Evolutionary conservation across 2,329 filamentous ascomycete species (phyloP).

Genomic region (Coleophoma crateriformis): DNA sequence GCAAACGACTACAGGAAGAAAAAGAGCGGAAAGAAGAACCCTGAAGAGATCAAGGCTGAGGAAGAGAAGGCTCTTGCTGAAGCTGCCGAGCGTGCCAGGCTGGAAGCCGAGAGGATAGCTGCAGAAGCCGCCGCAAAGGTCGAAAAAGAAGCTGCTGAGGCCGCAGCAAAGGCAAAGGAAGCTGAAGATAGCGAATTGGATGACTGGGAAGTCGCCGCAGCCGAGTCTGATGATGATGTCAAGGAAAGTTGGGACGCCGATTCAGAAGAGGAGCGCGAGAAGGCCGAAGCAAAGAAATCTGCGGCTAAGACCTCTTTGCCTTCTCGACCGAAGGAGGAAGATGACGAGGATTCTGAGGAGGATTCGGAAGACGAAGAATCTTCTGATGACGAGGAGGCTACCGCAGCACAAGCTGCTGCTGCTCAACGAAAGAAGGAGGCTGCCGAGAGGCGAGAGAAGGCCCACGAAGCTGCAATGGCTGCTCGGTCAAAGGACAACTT

Average conservation of each 20-base stretch:
- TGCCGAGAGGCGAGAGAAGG: constrained; percentile 80
- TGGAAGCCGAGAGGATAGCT: constrained; percentile 61
- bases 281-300: constrained; percentile 25
- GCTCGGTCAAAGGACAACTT: constrained; percentile 91
- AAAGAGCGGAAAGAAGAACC: constrained; percentile 53
- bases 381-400: constrained; percentile 66
- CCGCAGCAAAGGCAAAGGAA: constrained; percentile 42
- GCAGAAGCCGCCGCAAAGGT: constrained; percentile 59
- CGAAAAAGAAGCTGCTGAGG: constrained; percentile 51
- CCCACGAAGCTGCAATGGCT: constrained; percentile 85
- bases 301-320: constrained; percentile 15
- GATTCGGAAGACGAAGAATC: constrained; percentile 43
- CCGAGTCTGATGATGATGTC: constrained; percentile 67
- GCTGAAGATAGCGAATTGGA: constrained; percentile 57
- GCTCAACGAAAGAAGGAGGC: constrained; percentile 82
- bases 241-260: constrained; percentile 97
- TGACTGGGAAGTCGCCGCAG: constrained; percentile 84
- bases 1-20: constrained; percentile 72
- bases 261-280: constrained; percentile 61
- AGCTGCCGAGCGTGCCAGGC: constrained; percentile 64
- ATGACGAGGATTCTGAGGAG: constrained; percentile 34
- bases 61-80: constrained; percentile 76
- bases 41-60: constrained; percentile 49
- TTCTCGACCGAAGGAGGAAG: constrained; percentile 11
- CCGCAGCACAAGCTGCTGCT: constrained; percentile 67